Evolutionary conservation across 192 early-diverging fungal genomes (phyloP), one percentile per base, ranked within the genome.

Genomic region (Kappamyces sp.): DNA sequence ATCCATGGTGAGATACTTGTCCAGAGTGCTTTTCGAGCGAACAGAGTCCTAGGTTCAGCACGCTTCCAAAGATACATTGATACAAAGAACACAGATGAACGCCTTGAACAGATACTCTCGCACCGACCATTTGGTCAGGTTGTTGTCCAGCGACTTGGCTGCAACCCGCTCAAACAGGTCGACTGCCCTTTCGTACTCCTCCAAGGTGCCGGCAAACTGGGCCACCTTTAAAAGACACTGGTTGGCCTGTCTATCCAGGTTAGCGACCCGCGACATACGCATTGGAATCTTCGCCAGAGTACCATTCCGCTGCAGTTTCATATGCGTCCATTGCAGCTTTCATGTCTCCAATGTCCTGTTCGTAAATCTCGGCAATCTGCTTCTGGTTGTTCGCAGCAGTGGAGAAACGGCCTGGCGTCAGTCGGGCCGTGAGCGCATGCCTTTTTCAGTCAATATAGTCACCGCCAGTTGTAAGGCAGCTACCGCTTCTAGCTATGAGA

Each of bases 71-170:
- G 5, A 42, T 76, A 90, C 86, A 47, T 77, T 77, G 41, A 86
- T 81, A 55, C 87, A 89, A 47, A 99, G 74, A 55, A 90, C 82
- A 64, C 94, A 98, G 54, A 99, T 68, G 12, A 88, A 92, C 8
- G 94, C 90, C 71, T 99, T 99, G 68, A 99, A 78, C 59, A 98
- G 90, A 77, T 97, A 95, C 55, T 98, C 94, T 57, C 92, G 90
- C 32, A 98, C 70, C 13, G 93, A 94, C 88, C 92, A 99, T 68
- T 92, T 91, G 50, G 92, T 89, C 33, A 99, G 77, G 52, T 87
- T 83, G 69, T 93, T 90, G 69, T 94, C 92, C 66, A 97, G 63
- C 47, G 84, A 84, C 53, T 82, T 84, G 40, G 75, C 75, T 2
- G 92, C 97, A 2, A 97, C 88, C 31, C 70, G 65, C 71, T 99